These are phyloP conservation scores for Penicillium frequentans DNA, from an alignment of 2,329 filamentous ascomycete species.

Conservation along the genomic window DNA sequence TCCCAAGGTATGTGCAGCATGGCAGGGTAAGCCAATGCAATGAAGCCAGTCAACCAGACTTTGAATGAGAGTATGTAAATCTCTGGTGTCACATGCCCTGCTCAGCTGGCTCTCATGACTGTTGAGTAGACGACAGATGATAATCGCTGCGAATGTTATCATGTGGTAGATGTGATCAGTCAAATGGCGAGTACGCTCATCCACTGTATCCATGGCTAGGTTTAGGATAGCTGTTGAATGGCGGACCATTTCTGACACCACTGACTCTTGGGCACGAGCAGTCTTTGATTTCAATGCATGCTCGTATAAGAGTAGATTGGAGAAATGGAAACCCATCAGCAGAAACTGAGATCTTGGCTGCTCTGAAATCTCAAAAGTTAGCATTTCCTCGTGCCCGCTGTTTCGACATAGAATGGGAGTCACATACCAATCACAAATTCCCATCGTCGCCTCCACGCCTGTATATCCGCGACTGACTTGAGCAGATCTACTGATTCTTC, in stretches of 20 bases:
- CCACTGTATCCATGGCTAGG: constrained; percentile 45
- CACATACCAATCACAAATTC: constrained; percentile 38
- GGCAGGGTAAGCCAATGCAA: constrained; percentile 43
- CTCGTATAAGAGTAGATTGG: constrained; percentile 45
- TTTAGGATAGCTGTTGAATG: constrained; percentile 43
- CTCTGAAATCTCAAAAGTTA: constrained; percentile 21
- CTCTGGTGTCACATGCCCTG: constrained; percentile 29
- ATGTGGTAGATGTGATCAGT: constrained; percentile 52
- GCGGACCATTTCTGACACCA: constrained; percentile 44
- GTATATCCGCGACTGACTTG: constrained; percentile 34
- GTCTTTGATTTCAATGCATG: constrained; percentile 35
- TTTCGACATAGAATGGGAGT: not conserved
- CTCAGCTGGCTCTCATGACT: constrained; percentile 38
- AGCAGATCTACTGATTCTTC: constrained; percentile 31
- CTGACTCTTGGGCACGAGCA: constrained; percentile 34
- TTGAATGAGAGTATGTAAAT: constrained; percentile 36
- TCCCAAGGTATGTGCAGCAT: constrained; percentile 44
- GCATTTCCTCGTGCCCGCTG: not conserved
- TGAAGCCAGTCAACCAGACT: constrained; percentile 42
- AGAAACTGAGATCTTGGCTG: constrained; percentile 48
- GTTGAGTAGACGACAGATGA: constrained; percentile 36
- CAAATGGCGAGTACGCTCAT: constrained; percentile 46
- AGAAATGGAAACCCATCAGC: constrained; percentile 49
- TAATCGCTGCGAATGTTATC: constrained; percentile 45
- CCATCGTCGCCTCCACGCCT: constrained; percentile 44